Base-by-base conservation (phyloP, 192 early-diverging fungal genomes). In the Backusella liffmaniae region DNA sequence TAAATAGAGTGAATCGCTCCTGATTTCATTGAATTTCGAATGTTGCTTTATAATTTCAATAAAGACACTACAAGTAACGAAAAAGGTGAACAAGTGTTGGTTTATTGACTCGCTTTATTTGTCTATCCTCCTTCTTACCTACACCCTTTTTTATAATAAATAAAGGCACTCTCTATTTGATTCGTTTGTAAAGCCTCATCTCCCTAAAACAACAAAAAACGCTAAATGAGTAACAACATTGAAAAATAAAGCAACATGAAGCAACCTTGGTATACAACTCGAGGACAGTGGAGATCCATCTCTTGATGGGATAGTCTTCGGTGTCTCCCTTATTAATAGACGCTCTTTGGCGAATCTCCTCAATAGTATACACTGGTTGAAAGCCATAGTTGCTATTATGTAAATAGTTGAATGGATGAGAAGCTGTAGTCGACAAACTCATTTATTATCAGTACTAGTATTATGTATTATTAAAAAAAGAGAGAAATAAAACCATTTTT, bases 1-100 rank as follows among this genome's bases (percentile, higher is more conserved):
- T 30, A 73, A 49, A 71, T 71, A 71, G 18, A 71, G 3, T 41
- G 21, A 23, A 71, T 71, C 70, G 23, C 23, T 71, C 13, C 79
- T 83, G 8, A 85, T 66, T 13, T 84, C 75, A 2, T 77, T 71
- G 73, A 80, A 88, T 9, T 87, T 84, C 39, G 76, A 77, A 49
- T 80, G 73, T 5, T 77, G 73, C 16, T 77, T 77, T 29, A 92
- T 67, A 21, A 88, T 77, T 51, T 87, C 86, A 12, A 83, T 71
- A 37, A 88, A 68, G 21, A 90, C 86, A 29, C 86, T 90, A 67
- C 69, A 49, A 49, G 5, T 44, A 16, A 44, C 15, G 42, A 79
- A 21, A 42, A 67, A 75, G 76, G 30, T 42, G n/a, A 41, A 29
- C 7, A 49, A 5, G 46, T 6, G 16, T 18, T 49, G 15, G 18